Evolutionary conservation across 257 asterid genomes (phyloP), one percentile per base, ranked within the genome.

Genomic region (Petunia secreta): DNA sequence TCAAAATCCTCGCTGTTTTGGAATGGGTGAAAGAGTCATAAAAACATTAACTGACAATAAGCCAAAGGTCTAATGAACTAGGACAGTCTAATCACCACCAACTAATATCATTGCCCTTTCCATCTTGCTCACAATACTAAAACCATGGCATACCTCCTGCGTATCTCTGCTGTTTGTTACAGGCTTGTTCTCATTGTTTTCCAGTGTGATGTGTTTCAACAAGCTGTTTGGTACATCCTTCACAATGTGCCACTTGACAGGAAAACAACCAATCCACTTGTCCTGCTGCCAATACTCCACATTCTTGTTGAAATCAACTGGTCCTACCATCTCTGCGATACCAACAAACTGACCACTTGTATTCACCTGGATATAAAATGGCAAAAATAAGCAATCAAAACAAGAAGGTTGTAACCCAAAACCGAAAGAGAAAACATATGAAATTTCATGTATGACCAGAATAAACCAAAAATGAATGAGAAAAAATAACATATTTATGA

Each of bases 231-330:
- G 97, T 4, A 93, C 88, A 87, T 93, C 98, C 85, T 93, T 93
- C 67, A 93, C 92, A 36, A 90, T 88, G 85, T 93, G 93, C 95
- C 98, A 91, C 91, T 91, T 90, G 1, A 93, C 95, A 14, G 95
- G 93, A 86, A 91, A 93, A 82, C 93, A 91, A 13, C 97, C 95
- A 41, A 88, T 86, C 98, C 97, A 93, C 87, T 89, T 93, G 91
- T 93, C 97, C 83, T 86, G 97, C 89, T 91, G 94, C 97, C 95
- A 93, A 80, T 90, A 93, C 81, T 90, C 95, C 5, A 90, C 88
- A 40, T 78, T 93, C 88, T 90, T 91, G 89, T 90, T 78, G 62
- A 91, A 93, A 84, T 93, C 95, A 80, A 93, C 95, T 8, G 88
- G 85, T 0, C 98, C 98, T 6, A 10, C 75, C 98, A 93, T 93